Evolutionary conservation across 192 early-diverging fungal genomes (phyloP), one percentile per base, ranked within the genome.

Genomic region (Coemansia sp.): DNA sequence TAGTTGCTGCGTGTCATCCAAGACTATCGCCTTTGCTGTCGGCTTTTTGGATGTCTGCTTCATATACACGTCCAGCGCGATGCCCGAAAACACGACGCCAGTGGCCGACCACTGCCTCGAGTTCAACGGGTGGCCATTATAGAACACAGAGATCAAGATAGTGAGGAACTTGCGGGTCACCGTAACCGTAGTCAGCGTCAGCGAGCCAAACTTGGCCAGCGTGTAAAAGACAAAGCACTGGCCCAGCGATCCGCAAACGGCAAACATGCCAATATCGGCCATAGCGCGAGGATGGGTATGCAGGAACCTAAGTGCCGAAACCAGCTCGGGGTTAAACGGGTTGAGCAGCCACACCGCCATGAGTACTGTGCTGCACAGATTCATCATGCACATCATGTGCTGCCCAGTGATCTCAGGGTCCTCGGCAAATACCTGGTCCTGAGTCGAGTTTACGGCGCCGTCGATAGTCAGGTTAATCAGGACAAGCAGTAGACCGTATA

Each of bases 331-430:
- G 44, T 89, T 94, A 75, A 79, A 92, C 43, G 94, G 93, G 61
- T 91, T 87, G 33, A 92, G 55, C 24, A 98, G 86, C 86, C 92
- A 99, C 49, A 68, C 27, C 8, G 79, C 60, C 88, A 95, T 96
- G 63, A 92, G 80, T 9, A 85, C n/a, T 0, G 90, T 86, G 53
- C 92, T 90, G 79, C 92, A 89, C 22, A 91, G 68, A 76, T 98
- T 99, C 95, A 99, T 96, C 73, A 87, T 92, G 65, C 95, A 90
- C 97, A 99, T 99, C 96, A 99, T 97, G 55, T 94, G 92, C 74
- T 94, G 90, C 31, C 95, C 95, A 0, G 90, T 86, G 27, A 95
- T 90, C 64, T 85, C 72, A 3, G 61, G 49, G 85, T 90, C 92
- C 50, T 88, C 89, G 38, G 90, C 87, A 79, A 97, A 96, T 39